Evolutionary conservation across 73 alveolate species (phyloP).

Genomic region (Tetrahymena thermophila): DNA sequence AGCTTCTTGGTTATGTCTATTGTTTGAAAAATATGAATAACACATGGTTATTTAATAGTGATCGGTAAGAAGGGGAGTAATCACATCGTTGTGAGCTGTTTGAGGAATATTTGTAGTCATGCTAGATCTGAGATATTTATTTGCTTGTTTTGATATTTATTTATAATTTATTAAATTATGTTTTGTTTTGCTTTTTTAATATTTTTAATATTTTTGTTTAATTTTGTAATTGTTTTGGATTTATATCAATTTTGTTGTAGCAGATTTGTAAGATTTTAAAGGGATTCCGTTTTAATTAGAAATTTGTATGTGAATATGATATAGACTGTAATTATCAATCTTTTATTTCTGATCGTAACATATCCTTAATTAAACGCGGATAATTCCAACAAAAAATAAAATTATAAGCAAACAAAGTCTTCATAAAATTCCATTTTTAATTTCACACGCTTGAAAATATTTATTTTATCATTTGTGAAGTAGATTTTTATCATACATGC

Average conservation of each 20-base stretch:
- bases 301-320: background rate
- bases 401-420: too few relatives aligned
- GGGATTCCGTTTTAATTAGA: background rate
- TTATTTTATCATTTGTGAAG: background rate
- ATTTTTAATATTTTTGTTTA: background rate
- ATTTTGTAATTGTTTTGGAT: background rate
- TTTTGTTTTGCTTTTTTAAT: background rate
- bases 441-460: background rate
- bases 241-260: background rate
- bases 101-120: background rate
- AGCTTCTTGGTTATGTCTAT: constrained; percentile 52
- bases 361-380: background rate
- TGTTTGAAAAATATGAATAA: constrained; percentile 52
- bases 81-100: background rate
- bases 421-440: too few relatives aligned
- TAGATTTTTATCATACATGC: background rate
- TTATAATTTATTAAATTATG: background rate
- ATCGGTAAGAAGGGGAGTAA: background rate
- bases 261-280: background rate
- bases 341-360: background rate
- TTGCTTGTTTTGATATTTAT: background rate
- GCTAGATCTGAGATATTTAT: background rate
- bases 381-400: background rate
- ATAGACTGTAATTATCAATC: background rate
- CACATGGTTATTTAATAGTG: constrained; percentile 39